Conservation (phyloP, 768 basidiomycete species). For the Phylloporus sp. region DNA sequence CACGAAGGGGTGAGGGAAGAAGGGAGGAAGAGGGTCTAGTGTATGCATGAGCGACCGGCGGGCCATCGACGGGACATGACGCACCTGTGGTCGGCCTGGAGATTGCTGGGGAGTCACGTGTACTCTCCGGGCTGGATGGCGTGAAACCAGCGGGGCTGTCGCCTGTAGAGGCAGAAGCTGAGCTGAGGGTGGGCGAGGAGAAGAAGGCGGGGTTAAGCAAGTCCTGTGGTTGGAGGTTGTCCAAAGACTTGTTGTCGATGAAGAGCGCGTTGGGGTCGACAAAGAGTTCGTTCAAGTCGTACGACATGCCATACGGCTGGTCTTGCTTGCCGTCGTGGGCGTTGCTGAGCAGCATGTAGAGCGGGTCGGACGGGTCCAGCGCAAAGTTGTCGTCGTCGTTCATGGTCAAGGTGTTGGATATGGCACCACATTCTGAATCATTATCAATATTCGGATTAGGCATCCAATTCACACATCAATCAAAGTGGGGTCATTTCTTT, state of each 20-base stretch:
- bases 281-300: constrained; percentile 50
- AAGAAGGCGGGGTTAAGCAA: constrained; percentile 37
- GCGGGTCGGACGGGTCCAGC: constrained; percentile 53
- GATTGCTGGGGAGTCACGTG: constrained; percentile 27
- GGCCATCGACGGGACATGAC: background rate
- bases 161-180: constrained; percentile 30
- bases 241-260: constrained; percentile 32
- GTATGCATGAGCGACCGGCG: constrained; percentile 13
- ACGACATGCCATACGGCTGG: constrained; percentile 35
- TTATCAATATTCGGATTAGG: constrained; percentile 12
- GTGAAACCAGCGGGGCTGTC: constrained; percentile 22
- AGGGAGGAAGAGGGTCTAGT: constrained; percentile 19
- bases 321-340: constrained; percentile 32
- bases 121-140: constrained; percentile 24
- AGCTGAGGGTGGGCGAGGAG: constrained; percentile 32
- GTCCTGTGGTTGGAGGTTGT: constrained; percentile 12
- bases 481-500: background rate
- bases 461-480: constrained; percentile 23
- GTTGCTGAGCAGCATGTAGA: constrained; percentile 54
- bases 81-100: constrained; percentile 21
- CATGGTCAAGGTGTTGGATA: constrained; percentile 1
- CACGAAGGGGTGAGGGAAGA: constrained; percentile 14
- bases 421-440: constrained; percentile 28
- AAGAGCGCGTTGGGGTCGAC: constrained; percentile 66
- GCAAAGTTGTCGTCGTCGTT: constrained; percentile 36